phyloP scores from a whole-genome alignment of 306 rosid genomes.

The cucumber (Cucumis sativus) region DNA sequence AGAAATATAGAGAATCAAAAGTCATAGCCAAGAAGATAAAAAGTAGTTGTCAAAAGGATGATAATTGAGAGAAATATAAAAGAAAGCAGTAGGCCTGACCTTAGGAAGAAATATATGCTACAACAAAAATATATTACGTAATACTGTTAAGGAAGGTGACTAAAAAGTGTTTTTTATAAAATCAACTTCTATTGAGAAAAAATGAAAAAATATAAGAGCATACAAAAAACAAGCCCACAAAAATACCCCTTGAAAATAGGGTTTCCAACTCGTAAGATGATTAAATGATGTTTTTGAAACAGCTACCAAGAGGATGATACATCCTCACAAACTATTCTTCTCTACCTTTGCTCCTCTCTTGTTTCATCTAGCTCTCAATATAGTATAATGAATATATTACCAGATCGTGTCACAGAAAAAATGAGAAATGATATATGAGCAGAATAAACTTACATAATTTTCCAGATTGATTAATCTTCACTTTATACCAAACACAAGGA shows the following conservation, averaged over 20 bases:
- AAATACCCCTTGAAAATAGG: too few species aligned
- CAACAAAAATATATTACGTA: not conserved
- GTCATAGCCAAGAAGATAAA: not conserved
- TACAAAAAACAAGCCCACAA: too few species aligned
- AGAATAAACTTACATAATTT: constrained; percentile 60
- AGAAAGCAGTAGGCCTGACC: not conserved
- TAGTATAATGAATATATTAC: not conserved
- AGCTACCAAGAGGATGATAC: not conserved
- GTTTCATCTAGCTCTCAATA: not conserved
- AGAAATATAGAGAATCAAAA: not conserved
- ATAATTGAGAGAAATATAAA: not conserved
- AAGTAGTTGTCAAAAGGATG: not conserved
- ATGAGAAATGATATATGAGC: not conserved
- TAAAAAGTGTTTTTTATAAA: not conserved
- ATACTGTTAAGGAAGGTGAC: not conserved
- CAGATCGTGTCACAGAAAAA: not conserved
- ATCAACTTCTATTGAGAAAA: too few species aligned
- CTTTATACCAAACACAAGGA: constrained; percentile 67
- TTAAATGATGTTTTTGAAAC: too few species aligned
- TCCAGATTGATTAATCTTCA: constrained; percentile 62
- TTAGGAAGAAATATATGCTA: not conserved
- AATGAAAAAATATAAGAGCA: too few species aligned
- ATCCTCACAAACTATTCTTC: not conserved
- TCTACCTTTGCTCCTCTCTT: not conserved
- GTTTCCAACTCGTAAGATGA: too few species aligned